A percentile compares a stretch with the other conserved stretches of the same genome.
Conservation (phyloP, 78 protist species). For the Speleostelium caveatum region DNA sequence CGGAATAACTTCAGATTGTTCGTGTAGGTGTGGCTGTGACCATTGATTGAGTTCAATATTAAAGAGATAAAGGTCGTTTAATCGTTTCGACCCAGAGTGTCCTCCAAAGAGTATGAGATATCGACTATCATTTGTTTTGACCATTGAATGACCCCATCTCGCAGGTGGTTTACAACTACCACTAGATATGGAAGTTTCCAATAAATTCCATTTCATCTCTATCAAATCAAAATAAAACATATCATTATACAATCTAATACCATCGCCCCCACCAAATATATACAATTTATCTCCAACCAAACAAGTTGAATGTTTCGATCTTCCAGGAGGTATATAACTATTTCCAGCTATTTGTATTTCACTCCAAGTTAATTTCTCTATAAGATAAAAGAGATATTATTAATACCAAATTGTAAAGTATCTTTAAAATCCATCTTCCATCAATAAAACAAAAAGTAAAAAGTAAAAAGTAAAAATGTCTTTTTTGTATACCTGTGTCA, state of each 20-base stretch:
- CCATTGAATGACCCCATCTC: slow-evolving; percentile 76
- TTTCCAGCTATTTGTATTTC: neutral
- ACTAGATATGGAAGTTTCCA: neutral
- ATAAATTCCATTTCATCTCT: slow-evolving; percentile 19
- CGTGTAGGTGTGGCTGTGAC: slow-evolving; percentile 8
- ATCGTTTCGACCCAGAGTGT: slow-evolving; percentile 42
- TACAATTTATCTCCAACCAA: slow-evolving; percentile 41
- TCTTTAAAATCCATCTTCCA: too few species aligned
- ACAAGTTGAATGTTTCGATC: slow-evolving; percentile 69
- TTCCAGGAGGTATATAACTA: slow-evolving; percentile 47
- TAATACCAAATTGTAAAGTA: too few species aligned
- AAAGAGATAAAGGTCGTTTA: slow-evolving; percentile 47
- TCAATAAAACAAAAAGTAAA: too few species aligned
- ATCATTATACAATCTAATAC: slow-evolving; percentile 72
- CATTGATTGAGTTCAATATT: slow-evolving; percentile 34
- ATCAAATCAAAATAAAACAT: slow-evolving; percentile 40
- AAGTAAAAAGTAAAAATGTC: too few species aligned
- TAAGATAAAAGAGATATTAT: too few species aligned
- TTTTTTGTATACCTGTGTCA: slow-evolving; percentile 16
- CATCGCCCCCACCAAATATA: slow-evolving; percentile 83
- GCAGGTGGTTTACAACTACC: slow-evolving; percentile 26
- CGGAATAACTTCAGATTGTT: slow-evolving; percentile 13
- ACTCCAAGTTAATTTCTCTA: slow-evolving; percentile 5
- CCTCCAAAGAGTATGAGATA: slow-evolving; percentile 42
- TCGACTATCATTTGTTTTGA: neutral